Percentiles rank a stretch among this genome's conserved stretches.
phyloP scores from a whole-genome alignment of 176 grass and related monocot species.

The Urochloa ruziziensis region DNA sequence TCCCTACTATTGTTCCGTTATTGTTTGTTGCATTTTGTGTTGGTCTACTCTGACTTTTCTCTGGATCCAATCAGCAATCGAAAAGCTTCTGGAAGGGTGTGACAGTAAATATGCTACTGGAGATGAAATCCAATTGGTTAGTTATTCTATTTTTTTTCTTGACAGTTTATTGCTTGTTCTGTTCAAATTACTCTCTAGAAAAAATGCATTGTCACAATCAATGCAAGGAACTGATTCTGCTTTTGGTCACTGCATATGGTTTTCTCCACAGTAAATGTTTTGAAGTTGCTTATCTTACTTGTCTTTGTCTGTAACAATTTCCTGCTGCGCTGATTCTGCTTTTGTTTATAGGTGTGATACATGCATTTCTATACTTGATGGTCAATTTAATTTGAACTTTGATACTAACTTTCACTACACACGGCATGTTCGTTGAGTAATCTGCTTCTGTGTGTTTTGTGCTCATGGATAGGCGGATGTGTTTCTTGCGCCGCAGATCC shows the following conservation, averaged over 20 bases:
- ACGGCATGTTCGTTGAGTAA: not conserved
- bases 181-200: slow-evolving; percentile 1
- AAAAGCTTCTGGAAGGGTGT: slow-evolving; percentile 67
- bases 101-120: slow-evolving; percentile 78
- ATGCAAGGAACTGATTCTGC: not conserved
- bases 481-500: slow-evolving; percentile 70
- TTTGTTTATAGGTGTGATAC: not conserved
- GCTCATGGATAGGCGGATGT: slow-evolving; percentile 60
- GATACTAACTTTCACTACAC: not conserved
- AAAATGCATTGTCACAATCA: not conserved
- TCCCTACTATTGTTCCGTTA: not conserved
- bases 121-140: slow-evolving; percentile 80
- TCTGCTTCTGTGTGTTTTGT: slow-evolving; percentile 4
- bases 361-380: not conserved
- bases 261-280: not conserved
- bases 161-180: not conserved
- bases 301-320: not conserved
- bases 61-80: slow-evolving; percentile 57
- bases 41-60: not conserved
- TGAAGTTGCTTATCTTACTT: not conserved
- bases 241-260: not conserved
- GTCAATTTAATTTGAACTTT: not conserved
- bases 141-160: slow-evolving; percentile 33
- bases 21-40: not conserved
- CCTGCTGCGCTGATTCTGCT: not conserved